Conservation (phyloP, 257 asterid species). For the Gentiana dahurica region DNA sequence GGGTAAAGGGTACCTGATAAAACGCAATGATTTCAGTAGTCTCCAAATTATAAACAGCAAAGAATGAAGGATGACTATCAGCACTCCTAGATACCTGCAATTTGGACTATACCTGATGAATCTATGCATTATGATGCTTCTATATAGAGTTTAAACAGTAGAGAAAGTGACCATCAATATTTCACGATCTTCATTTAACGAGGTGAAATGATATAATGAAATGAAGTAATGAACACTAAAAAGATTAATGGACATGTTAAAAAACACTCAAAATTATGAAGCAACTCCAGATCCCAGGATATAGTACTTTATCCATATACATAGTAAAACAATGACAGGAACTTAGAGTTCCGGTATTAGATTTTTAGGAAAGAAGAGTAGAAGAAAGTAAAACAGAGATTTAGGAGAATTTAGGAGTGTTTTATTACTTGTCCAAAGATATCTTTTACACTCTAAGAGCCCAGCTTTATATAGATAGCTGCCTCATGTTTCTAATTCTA, state of each 20-base stretch:
- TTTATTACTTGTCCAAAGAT: no score
- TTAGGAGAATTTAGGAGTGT: no score
- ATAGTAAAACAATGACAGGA: no score
- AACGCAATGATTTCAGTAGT: slow-evolving; percentile 82
- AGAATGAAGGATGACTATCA: slow-evolving; percentile 85
- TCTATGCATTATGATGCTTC: slow-evolving; percentile 3
- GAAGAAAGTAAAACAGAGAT: no score
- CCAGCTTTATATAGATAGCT: no score
- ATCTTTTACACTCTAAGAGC: no score
- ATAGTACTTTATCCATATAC: no score
- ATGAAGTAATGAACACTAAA: not conserved
- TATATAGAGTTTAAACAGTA: not conserved
- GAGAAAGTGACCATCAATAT: not conserved
- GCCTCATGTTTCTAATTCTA: no score
- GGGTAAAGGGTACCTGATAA: slow-evolving; percentile 47
- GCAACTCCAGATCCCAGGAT: no score
- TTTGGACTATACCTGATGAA: slow-evolving; percentile 20
- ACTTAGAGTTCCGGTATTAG: no score
- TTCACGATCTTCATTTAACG: not conserved
- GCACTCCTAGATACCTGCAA: slow-evolving; percentile 67
- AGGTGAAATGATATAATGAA: slow-evolving; percentile 1
- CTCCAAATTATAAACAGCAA: slow-evolving; percentile 98
- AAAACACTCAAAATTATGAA: no score
- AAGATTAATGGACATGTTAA: not conserved
- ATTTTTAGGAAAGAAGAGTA: no score